Base-by-base conservation (phyloP, 2,329 filamentous ascomycete genomes). In the Alternaria arborescens region DNA sequence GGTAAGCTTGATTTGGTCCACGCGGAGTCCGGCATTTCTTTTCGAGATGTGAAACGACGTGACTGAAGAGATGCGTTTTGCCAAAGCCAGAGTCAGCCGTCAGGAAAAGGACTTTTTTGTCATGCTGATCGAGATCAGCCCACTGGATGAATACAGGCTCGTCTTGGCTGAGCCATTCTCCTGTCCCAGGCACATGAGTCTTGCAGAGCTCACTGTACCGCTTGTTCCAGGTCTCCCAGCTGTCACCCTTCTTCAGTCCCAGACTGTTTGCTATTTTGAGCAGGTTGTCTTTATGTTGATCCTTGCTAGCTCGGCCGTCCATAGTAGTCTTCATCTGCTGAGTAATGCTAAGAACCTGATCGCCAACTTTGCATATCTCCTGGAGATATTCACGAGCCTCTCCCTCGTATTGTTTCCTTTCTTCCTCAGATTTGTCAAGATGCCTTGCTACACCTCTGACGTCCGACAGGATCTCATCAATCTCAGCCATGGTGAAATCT, bases 141-240 rank as follows among this genome's bases (percentile, higher is more conserved):
- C 52, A 54, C 1, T 46, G 14, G 1, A 0, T 11, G 28, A 44
- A 54, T 8, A 6, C 30, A 4, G 52, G 28, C 6, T 54, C 20
- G 7, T 54, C 52, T 43, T 10, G 44, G 44, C 34, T 42, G 5
- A 60, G 34, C 54, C 61, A 64, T 38, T 43, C 34, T 6, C 61
- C 58, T 1, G 36, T 62, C 2, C 53, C 41, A 12, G 34, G 6
- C 2, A 59, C 51, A 18, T 58, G 50, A 12, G 10, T 22, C 18
- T 59, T 55, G 34, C 55, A 55, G 38, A 59, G 28, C 28, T 62
- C 42, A 4, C 38, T 50, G 6, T 62, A 55, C 0, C 52, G 60
- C 46, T 59, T 60, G 2, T 1, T 30, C 60, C 55, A 62, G 3
- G 52, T 47, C 18, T 59, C 56, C 53, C 52, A 62, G 1, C 20